Base-by-base conservation (phyloP, 179 eudicot species). In the Beta lomatogona region DNA sequence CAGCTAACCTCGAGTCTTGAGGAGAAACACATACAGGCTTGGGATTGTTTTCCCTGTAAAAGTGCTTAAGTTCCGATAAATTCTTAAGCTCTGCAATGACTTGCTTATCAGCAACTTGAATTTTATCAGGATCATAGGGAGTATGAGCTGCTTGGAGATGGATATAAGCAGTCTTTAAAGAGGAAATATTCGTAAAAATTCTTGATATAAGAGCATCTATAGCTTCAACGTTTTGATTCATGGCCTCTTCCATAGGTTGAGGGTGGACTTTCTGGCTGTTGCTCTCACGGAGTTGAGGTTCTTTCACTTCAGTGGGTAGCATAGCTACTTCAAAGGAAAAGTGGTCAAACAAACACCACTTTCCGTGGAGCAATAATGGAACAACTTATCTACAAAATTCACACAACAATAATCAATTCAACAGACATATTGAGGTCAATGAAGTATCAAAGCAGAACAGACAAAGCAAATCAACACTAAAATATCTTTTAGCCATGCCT, bases 261-360 rank as follows among this genome's bases (percentile, higher is more conserved):
- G 98, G 98, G 83, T 95, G 97, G 73, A 95, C 95, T 91, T 95
- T 95, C 90, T 92, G 98, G 89, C 87, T 93, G 88, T 86, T 93
- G 94, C 86, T 93, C 76, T 94, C 98, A 82, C 95, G 95, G 53
- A 88, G 90, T 88, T 94, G 98, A 79, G 81, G 82, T 86, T 92
- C 98, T 81, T 77, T 91, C 60, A 73, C 95, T 86, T 93, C 94
- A 92, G 89, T 86, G 58, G 96, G 94, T 90, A 93, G 98, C 98
- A 95, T 95, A 92, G 92, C 93, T 91, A 83, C 88, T 85, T 86
- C 86, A 82, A 77, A 58, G 76, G 75, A 79, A 67, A 80, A 31
- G 87, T 72, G 79, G 83, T 78, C 79, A 55, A 79, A 60, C 59
- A 21, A 76, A 75, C 48, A 77, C 82, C 72, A n/a, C 78, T 72